Evolutionary conservation across 495 filamentous ascomycete genomes (phyloP), one percentile per base, ranked within the genome.

Genomic region (Cercophora newfieldiana): DNA sequence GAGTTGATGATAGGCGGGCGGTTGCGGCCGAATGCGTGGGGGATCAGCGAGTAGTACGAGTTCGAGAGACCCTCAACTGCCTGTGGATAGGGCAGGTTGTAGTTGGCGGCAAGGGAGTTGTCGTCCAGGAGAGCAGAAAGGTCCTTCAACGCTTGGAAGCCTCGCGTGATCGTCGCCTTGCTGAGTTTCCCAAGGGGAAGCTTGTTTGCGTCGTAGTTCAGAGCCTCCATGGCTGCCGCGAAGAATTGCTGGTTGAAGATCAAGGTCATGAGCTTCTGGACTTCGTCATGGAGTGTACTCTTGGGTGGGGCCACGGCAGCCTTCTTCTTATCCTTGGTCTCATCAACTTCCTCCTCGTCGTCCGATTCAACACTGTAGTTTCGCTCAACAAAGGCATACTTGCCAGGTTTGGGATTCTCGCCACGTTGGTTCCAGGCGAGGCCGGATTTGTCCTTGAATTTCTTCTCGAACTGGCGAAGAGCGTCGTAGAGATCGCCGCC

Each of bases 181-280:
- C 89, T 90, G 21, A 97, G 84, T 68, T 95, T 94, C 14, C 92
- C 93, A 18, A 96, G 81, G 0, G 93, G 92, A 12, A 97, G 75
- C 72, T 95, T 95, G 53, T 87, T 77, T 0, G 85, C 84, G 68
- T 96, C 90, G 71, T 95, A 96, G 12, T 88, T 88, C 72, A 95
- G 80, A 2, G 84, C 81, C 1, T 79, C 75, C 86, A 96, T 87
- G 3, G 86, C 81, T 3, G 80, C 79, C n/a, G 82, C 73, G 74
- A 92, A 89, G 69, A 88, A 85, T 47, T 88, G 70, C 61, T 85
- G 79, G 69, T 95, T 94, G 83, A 97, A 97, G 65, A 97, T 94
- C 63, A 96, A 84, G 33, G 85, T 71, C 82, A 96, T 89, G 16
- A 97, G 78, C 6, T 82, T 74, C 66, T 93, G 89, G 5, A 90